A percentile compares a stretch with the other conserved stretches of the same genome.
Evolutionary conservation across 768 basidiomycete genomes (phyloP).

Genomic region (Thelephora ganbajun): DNA sequence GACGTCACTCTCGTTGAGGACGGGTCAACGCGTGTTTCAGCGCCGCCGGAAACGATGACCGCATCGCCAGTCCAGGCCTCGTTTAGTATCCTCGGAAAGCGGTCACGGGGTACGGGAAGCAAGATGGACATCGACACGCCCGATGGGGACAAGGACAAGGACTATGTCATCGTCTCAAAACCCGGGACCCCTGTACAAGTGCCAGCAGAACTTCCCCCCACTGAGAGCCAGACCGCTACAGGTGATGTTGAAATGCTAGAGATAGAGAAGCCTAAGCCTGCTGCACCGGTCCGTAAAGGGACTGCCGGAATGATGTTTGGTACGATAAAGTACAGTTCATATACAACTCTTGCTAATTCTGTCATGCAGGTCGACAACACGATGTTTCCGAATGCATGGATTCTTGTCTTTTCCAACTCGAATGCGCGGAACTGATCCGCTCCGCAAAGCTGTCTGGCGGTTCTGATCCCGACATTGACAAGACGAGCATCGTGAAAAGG

Average conservation of each 20-base stretch:
- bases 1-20: slow-evolving; percentile 85
- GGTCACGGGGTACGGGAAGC: slow-evolving; percentile 27
- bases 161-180: slow-evolving; percentile 27
- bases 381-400: slow-evolving; percentile 99
- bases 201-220: slow-evolving; percentile 2
- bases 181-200: slow-evolving; percentile 18
- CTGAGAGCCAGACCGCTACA: slow-evolving; percentile 8
- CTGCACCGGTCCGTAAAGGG: slow-evolving; percentile 36
- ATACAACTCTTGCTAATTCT: slow-evolving; percentile 1
- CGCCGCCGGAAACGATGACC: slow-evolving; percentile 20
- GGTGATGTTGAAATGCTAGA: slow-evolving; percentile 21
- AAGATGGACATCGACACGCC: slow-evolving; percentile 36
- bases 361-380: slow-evolving; percentile 73
- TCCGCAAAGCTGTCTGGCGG: slow-evolving; percentile 31
- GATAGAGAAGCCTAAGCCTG: slow-evolving; percentile 24
- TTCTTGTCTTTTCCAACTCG: slow-evolving; percentile 98
- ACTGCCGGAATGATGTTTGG: slow-evolving; percentile 86
- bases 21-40: slow-evolving; percentile 18
- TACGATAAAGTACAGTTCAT: slow-evolving; percentile 20
- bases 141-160: slow-evolving; percentile 23
- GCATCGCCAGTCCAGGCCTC: slow-evolving; percentile 19
- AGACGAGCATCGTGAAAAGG: slow-evolving; percentile 76
- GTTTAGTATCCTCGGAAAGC: slow-evolving; percentile 56
- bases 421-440: slow-evolving; percentile 77
- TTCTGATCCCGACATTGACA: slow-evolving; percentile 29